phyloP scores from a whole-genome alignment of 495 filamentous ascomycete genomes.

The Lophiotrema nucula region DNA sequence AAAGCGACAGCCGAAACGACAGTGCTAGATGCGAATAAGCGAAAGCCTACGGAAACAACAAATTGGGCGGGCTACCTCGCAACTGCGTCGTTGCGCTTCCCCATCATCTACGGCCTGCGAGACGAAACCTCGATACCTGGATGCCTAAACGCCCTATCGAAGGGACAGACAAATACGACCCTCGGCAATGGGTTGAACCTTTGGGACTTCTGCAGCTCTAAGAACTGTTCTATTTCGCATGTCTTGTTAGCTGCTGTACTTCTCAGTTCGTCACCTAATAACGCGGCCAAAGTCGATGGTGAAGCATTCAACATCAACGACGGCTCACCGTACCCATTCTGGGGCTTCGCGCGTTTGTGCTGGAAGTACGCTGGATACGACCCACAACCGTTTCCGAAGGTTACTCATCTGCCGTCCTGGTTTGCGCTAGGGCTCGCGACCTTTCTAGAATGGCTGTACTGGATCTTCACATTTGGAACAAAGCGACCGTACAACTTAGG shows the following conservation, averaged over 20 bases:
- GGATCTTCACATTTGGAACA: conserved; percentile 7
- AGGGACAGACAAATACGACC: background rate
- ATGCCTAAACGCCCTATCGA: background rate
- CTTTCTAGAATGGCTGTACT: background rate
- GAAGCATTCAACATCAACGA: conserved; percentile 12
- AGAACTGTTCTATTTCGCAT: background rate
- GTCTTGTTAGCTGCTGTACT: background rate
- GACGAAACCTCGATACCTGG: background rate
- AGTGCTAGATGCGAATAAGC: conserved; percentile 1
- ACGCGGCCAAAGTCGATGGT: background rate
- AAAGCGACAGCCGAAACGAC: conserved; percentile 4
- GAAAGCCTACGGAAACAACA: background rate
- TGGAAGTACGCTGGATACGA: background rate
- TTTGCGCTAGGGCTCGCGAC: background rate
- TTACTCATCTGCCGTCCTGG: background rate
- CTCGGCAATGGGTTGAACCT: conserved; percentile 3
- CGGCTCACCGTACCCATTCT: background rate
- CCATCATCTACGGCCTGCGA: background rate
- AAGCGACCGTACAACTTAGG: background rate
- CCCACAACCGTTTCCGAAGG: background rate
- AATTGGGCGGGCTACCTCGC: background rate
- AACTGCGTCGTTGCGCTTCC: background rate
- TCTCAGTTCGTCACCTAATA: background rate
- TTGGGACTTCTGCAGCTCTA: conserved; percentile 2
- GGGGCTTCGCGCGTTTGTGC: background rate